Percentiles rank a stretch among this genome's conserved stretches.
phyloP scores from a whole-genome alignment of 2,329 filamentous ascomycete genomes.

The Penicillium brevicompactum region DNA sequence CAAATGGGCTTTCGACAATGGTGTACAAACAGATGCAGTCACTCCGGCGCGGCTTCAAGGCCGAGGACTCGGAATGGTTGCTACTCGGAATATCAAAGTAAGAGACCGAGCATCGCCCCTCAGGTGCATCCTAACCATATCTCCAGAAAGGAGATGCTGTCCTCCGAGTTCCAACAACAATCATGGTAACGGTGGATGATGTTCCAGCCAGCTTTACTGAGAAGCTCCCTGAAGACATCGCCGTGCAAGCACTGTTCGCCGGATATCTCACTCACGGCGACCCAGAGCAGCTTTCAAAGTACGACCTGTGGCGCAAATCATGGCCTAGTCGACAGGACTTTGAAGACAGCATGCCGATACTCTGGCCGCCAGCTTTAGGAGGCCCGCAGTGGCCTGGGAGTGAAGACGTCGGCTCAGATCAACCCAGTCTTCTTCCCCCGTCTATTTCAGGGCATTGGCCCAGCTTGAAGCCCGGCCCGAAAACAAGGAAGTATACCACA shows the following conservation, averaged over 20 bases:
- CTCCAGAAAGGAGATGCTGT: slow-evolving; percentile 61
- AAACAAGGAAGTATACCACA: slow-evolving; percentile 32
- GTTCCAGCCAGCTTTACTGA: slow-evolving; percentile 57
- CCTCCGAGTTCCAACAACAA: slow-evolving; percentile 64
- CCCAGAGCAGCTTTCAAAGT: slow-evolving; percentile 49
- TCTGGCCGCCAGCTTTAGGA: slow-evolving; percentile 52
- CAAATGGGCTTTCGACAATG: slow-evolving; percentile 66
- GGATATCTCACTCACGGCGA: slow-evolving; percentile 61
- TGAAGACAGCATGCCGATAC: slow-evolving; percentile 56
- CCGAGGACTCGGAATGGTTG: slow-evolving; percentile 76
- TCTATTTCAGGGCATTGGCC: slow-evolving; percentile 43
- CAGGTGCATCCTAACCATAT: slow-evolving; percentile 2
- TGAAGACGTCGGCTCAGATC: slow-evolving; percentile 16
- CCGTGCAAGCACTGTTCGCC: slow-evolving; percentile 74
- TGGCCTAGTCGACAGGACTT: slow-evolving; percentile 68
- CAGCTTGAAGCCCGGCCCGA: slow-evolving; percentile 23
- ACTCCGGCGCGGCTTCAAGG: slow-evolving; percentile 67
- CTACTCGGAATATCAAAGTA: slow-evolving; percentile 68
- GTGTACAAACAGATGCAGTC: slow-evolving; percentile 69
- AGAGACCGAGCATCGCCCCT: background rate
- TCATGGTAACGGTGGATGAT: slow-evolving; percentile 66
- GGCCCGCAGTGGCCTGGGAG: slow-evolving; percentile 33
- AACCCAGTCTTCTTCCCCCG: slow-evolving; percentile 33
- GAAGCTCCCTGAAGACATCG: slow-evolving; percentile 56
- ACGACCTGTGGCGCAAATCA: slow-evolving; percentile 64